A percentile compares a stretch with the other conserved stretches of the same genome.
These are phyloP conservation scores for Beauveria australis DNA, from an alignment of 2,329 filamentous ascomycete genomes.

Conservation along the genomic window DNA sequence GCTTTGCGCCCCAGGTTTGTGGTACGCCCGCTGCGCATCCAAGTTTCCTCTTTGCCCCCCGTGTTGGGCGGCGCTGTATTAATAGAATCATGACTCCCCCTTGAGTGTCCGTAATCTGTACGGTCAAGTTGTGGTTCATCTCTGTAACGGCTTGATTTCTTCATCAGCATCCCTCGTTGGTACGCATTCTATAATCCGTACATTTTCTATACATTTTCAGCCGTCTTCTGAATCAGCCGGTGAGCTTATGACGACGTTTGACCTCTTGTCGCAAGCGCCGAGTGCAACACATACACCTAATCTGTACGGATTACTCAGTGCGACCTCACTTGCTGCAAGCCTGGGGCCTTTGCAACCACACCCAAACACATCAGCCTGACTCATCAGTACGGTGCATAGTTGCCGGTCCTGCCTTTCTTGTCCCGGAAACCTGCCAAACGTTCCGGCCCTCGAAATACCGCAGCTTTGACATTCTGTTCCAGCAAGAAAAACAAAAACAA, in stretches of 20 bases:
- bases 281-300: not conserved
- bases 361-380: constrained; percentile 6
- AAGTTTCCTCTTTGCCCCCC: not conserved
- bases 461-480: not conserved
- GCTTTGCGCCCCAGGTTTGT: not conserved
- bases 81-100: not conserved
- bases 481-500: not conserved
- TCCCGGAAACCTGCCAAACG: not conserved
- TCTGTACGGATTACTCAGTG: not conserved
- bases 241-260: not conserved
- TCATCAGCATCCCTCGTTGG: not conserved
- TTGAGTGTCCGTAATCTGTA: not conserved
- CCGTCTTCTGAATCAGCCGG: not conserved
- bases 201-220: not conserved
- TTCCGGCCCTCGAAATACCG: not conserved
- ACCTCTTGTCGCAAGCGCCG: not conserved
- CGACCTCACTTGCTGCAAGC: not conserved
- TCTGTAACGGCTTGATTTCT: not conserved
- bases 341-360: not conserved
- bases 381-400: not conserved
- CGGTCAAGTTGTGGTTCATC: not conserved
- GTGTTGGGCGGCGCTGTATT: not conserved
- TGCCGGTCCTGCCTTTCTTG: not conserved
- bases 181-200: no score
- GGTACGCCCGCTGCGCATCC: not conserved